Evolutionary conservation across 257 asterid species (phyloP), one percentile per base, ranked within the genome.

Genomic region (Penstemon eatonii): DNA sequence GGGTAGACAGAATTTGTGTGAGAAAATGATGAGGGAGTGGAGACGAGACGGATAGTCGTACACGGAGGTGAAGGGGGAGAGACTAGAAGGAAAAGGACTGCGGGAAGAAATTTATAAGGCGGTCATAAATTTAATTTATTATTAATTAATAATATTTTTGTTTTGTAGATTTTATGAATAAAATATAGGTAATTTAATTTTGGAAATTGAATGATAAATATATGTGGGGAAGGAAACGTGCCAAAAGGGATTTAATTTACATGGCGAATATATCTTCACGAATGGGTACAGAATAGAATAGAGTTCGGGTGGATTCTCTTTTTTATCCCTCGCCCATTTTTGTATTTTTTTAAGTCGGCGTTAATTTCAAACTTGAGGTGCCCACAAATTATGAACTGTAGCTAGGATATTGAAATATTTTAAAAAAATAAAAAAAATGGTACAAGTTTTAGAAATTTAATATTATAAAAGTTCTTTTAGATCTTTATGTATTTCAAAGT

Each of bases 211-310:
- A 41, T 63, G 15, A 45, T 19, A 41, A 11, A 55, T 61, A 25
- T 61, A 55, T 69, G 72, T 69, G 51, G 66, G 75, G 79, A 75
- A 71, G 75, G 67, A 81, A 78, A 69, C 70, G 73, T 78, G 79
- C 70, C 77, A 74, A 71, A 70, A 18, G 66, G 73, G 73, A 59
- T 67, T 77, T 61, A 67, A 58, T 66, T 40, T 75, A 51, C 73
- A 58, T 43, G 73, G 75, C 65, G 13, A 70, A 57, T 61, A 80
- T 77, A 64, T 75, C 52, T 72, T 71, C 75, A 63, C 63, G 33
- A 67, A 72, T 71, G 58, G 69, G 66, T 64, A 66, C 44, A 58
- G 44, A 43, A 42, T 19, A 45, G 25, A 39, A 42, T 19, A 45
- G 25, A 39, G 37, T 73, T 65, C 76, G 33, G 33, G 33, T 58